A percentile compares a stretch with the other conserved stretches of the same genome.
Evolutionary conservation across 345 rosid species (phyloP).

Genomic region (Excoecaria agallocha): DNA sequence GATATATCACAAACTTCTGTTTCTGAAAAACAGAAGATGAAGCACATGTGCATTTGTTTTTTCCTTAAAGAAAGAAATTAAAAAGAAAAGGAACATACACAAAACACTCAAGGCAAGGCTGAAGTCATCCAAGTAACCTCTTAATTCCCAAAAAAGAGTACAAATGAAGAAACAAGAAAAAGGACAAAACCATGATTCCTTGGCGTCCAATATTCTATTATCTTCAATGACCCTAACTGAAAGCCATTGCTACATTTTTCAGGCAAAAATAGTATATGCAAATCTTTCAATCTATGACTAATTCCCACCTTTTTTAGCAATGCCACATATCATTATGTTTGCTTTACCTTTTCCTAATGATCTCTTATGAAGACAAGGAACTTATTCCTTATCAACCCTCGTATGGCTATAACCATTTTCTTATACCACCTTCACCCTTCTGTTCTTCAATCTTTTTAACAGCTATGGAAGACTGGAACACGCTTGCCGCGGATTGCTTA

Average conservation of each 20-base stretch:
- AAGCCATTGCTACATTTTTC: conserved; percentile 27
- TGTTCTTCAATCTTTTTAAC: conserved; percentile 11
- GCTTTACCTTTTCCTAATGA: conserved; percentile 40
- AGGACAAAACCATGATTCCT: conserved; percentile 36
- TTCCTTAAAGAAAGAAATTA: not conserved
- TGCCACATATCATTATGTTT: conserved; percentile 32
- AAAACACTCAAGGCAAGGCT: conserved; percentile 15
- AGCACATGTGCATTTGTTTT: not conserved
- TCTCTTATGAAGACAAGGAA: conserved; percentile 51
- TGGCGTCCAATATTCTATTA: conserved; percentile 38
- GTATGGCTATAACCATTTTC: conserved; percentile 18
- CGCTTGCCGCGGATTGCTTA: conserved; percentile 69
- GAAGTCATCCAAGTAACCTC: conserved; percentile 20
- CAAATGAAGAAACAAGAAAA: conserved; percentile 29
- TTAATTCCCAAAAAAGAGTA: conserved; percentile 31
- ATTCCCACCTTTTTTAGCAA: conserved; percentile 22
- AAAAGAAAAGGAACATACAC: not conserved
- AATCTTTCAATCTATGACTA: conserved; percentile 20
- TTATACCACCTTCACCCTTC: conserved; percentile 15
- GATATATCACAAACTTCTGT: not conserved
- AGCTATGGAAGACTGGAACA: conserved; percentile 65
- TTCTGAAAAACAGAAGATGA: not conserved
- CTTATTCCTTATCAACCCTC: conserved; percentile 35
- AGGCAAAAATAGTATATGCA: conserved; percentile 11
- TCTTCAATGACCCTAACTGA: conserved; percentile 24